Evolutionary conservation across 768 basidiomycete genomes (phyloP), one percentile per base, ranked within the genome.

Genomic region (Sporobolomyces pararoseus): DNA sequence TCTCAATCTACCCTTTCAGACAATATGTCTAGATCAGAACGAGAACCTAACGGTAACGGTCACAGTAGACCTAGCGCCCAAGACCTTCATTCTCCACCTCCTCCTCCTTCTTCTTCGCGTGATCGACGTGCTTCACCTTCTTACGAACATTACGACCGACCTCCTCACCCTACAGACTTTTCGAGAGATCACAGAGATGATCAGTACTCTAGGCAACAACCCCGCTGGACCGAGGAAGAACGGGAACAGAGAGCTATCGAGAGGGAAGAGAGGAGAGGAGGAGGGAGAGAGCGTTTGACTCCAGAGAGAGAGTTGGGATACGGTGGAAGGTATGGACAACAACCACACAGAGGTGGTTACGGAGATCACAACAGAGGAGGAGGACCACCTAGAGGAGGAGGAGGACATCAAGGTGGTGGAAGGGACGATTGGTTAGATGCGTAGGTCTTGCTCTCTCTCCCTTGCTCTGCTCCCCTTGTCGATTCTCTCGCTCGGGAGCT

Each of bases 401-500:
- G 39, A 17, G 39, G 39, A 42, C 17, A 42, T 42, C 39, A 42
- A 17, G 37, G 57, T 4, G 70, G 55, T 3, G 78, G 80, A 12
- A 73, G 72, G 7, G 73, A 68, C 17, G 87, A 89, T 64, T 89
- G 83, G 70, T 78, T 90, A 78, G 89, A 90, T 70, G 85, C 85
- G 90, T 89, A 71, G 23, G 68, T 61, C 7, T 31, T 27, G 0
- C 10, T 14, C 21, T 25, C 42, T 29, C n/a, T n/a, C 59, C n/a
- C 59, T 42, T n/a, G n/a, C n/a, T n/a, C n/a, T n/a, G n/a, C n/a
- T n/a, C n/a, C n/a, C n/a, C n/a, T n/a, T n/a, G n/a, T n/a, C n/a
- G n/a, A n/a, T n/a, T n/a, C n/a, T n/a, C n/a, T n/a, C n/a, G n/a
- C n/a, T n/a, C n/a, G n/a, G n/a, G n/a, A n/a, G n/a, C 31, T 19